phyloP scores from a whole-genome alignment of 2,329 filamentous ascomycete genomes.

The Epicoccum sorghinum region DNA sequence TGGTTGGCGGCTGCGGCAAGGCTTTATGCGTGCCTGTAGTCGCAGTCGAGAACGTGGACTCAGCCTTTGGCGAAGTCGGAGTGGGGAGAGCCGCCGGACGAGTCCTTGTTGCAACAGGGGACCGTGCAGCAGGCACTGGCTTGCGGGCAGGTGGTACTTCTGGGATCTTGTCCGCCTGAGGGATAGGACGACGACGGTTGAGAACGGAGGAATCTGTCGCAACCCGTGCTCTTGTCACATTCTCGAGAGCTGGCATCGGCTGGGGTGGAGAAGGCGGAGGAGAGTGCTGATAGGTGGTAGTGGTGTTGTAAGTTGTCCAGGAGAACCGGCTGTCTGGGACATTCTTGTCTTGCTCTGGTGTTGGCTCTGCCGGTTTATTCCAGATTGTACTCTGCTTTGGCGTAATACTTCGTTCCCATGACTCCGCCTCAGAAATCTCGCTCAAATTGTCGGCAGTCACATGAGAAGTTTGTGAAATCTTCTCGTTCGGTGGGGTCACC shows the following conservation, averaged over 20 bases:
- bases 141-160: slow-evolving; percentile 30
- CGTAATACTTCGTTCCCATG: slow-evolving; percentile 28
- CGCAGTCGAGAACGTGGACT: slow-evolving; percentile 28
- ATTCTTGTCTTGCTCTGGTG: slow-evolving; percentile 30
- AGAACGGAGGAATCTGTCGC: slow-evolving; percentile 40
- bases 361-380: slow-evolving; percentile 29
- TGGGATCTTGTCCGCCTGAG: slow-evolving; percentile 30
- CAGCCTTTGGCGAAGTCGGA: slow-evolving; percentile 31
- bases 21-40: slow-evolving; percentile 43
- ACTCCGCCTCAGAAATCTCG: slow-evolving; percentile 21
- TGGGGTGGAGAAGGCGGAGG: slow-evolving; percentile 52
- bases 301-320: slow-evolving; percentile 44
- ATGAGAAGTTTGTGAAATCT: slow-evolving; percentile 21
- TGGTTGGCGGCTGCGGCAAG: slow-evolving; percentile 46
- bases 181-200: slow-evolving; percentile 41
- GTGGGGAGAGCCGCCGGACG: slow-evolving; percentile 15
- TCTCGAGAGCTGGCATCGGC: slow-evolving; percentile 35
- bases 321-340: slow-evolving; percentile 35
- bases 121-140: slow-evolving; percentile 29
- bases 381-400: slow-evolving; percentile 33
- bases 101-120: slow-evolving; percentile 25
- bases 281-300: slow-evolving; percentile 49
- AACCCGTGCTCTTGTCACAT: slow-evolving; percentile 17
- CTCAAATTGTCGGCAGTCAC: slow-evolving; percentile 13
- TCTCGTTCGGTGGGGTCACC: slow-evolving; percentile 34